Evolutionary conservation across 148 eudicot species (phyloP).

Genomic region (Rhododendron kiyosumense): DNA sequence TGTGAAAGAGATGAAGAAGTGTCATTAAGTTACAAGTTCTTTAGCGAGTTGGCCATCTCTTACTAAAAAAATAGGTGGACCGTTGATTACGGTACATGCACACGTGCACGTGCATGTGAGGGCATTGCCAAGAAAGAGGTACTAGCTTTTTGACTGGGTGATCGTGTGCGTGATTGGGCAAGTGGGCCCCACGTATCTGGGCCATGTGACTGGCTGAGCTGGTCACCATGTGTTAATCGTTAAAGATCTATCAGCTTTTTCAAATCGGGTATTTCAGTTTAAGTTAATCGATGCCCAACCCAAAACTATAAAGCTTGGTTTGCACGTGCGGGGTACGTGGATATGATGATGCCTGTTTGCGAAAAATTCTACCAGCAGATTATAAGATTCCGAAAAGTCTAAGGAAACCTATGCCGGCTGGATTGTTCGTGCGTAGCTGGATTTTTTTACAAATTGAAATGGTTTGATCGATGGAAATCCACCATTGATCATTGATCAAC

Average conservation of each 20-base stretch:
- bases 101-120: constrained; percentile 32
- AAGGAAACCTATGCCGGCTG: too few species aligned
- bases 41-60: too few species aligned
- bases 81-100: neutral
- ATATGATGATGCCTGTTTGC: neutral
- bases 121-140: constrained; percentile 17
- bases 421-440: neutral
- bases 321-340: constrained; percentile 10
- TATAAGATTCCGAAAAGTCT: too few species aligned
- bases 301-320: neutral
- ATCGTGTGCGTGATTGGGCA: neutral
- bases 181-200: neutral
- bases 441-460: neutral
- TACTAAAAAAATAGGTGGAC: neutral
- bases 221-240: constrained; percentile 27
- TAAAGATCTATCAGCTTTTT: constrained; percentile 6
- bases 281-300: neutral
- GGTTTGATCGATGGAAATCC: neutral
- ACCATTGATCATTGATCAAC: neutral
- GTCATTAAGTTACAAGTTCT: too few species aligned
- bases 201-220: constrained; percentile 32
- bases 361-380: too few species aligned
- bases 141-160: neutral
- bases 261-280: constrained; percentile 13
- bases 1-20: too few species aligned